These are phyloP conservation scores for Aspergillus ellipticus DNA, from an alignment of 495 filamentous ascomycete genomes.

Conservation along the genomic window DNA sequence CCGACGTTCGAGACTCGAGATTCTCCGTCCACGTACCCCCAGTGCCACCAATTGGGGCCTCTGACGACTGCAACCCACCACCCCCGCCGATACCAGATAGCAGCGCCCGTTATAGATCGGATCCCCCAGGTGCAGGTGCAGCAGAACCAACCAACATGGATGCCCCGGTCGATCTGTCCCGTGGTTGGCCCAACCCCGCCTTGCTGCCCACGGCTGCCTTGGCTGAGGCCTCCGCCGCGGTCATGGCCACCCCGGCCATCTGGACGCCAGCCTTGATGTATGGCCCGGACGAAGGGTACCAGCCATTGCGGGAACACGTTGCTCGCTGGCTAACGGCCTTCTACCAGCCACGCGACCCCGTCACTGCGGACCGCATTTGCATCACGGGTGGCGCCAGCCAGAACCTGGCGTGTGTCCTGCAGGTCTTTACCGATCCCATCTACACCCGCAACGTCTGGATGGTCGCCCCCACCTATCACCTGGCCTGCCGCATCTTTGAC, in stretches of 20 bases:
- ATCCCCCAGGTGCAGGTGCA: neutral
- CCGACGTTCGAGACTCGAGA: neutral
- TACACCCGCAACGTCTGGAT: conserved; percentile 76
- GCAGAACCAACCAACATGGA: conserved; percentile 3
- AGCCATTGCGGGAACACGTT: conserved; percentile 58
- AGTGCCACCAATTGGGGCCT: neutral
- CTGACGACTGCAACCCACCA: neutral
- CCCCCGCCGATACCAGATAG: neutral
- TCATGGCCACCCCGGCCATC: conserved; percentile 56
- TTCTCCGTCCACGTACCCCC: neutral
- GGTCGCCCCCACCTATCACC: conserved; percentile 74
- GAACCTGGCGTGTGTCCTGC: conserved; percentile 66
- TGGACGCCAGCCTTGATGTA: conserved; percentile 63
- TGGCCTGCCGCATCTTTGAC: conserved; percentile 74
- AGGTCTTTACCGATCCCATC: conserved; percentile 70
- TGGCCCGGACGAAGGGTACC: conserved; percentile 72
- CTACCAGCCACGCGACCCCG: conserved; percentile 47
- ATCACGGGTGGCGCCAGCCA: conserved; percentile 81
- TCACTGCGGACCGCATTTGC: conserved; percentile 59
- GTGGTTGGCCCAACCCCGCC: conserved; percentile 66
- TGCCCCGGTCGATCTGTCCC: conserved; percentile 55
- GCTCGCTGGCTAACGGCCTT: conserved; percentile 65
- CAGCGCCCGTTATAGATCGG: neutral
- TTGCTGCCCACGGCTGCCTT: conserved; percentile 65
- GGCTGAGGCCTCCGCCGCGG: conserved; percentile 46